Evolutionary conservation across 352 stramenopile genomes (phyloP).

Genomic region (Globisporangium canariense): DNA sequence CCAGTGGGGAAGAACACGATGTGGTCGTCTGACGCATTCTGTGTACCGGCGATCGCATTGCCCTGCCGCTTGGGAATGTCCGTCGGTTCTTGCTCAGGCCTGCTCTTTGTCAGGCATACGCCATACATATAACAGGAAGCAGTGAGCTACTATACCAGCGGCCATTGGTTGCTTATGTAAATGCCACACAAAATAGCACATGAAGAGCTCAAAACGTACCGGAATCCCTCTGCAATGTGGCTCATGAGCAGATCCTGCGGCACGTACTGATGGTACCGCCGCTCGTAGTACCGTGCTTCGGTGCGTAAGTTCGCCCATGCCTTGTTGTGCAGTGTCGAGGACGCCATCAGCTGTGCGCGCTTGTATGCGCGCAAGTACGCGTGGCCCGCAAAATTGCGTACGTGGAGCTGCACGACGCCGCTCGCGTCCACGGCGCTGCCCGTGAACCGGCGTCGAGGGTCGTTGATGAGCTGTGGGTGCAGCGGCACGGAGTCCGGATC

Average conservation of each 20-base stretch:
- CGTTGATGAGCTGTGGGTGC: constrained; percentile 43
- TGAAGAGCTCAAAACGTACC: constrained; percentile 23
- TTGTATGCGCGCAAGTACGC: constrained; percentile 50
- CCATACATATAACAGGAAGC: not conserved
- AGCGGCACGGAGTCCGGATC: constrained; percentile 53
- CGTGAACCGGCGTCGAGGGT: constrained; percentile 34
- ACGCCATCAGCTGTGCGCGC: constrained; percentile 24
- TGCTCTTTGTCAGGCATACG: constrained; percentile 9
- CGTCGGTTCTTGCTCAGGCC: constrained; percentile 20
- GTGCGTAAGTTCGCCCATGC: constrained; percentile 1
- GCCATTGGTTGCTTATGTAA: not conserved
- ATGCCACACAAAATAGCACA: not conserved
- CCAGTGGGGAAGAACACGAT: constrained; percentile 68
- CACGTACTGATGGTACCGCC: constrained; percentile 41
- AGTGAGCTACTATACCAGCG: too few species aligned
- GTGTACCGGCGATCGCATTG: constrained; percentile 53
- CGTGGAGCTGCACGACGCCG: constrained; percentile 42
- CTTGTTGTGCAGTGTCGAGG: not conserved
- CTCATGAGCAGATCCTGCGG: constrained; percentile 41
- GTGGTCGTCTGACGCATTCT: constrained; percentile 30
- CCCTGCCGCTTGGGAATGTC: constrained; percentile 54
- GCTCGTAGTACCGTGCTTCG: constrained; percentile 31
- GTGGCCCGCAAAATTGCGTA: constrained; percentile 57
- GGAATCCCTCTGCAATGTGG: constrained; percentile 28
- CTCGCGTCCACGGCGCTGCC: constrained; percentile 43